These are phyloP conservation scores for Fraxinus velutina DNA, from an alignment of 305 asterid species.

Conservation along the genomic window DNA sequence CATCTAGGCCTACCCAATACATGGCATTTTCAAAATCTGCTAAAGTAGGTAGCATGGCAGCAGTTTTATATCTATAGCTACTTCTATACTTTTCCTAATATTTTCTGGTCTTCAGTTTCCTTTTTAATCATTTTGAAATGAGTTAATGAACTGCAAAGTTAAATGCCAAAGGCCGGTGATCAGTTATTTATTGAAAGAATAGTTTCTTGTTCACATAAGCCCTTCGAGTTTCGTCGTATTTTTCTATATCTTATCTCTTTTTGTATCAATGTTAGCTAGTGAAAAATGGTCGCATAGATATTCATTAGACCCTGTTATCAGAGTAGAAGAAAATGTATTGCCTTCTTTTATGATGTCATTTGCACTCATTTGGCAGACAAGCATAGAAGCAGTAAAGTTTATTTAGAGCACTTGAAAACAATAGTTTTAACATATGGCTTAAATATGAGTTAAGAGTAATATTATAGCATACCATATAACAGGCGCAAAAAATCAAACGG, in stretches of 20 bases:
- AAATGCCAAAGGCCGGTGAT: not conserved
- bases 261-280: not conserved
- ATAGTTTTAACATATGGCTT: not conserved
- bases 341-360: not conserved
- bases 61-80: not conserved
- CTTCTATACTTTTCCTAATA: not conserved
- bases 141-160: not conserved
- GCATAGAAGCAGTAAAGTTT: not conserved
- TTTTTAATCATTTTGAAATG: not conserved
- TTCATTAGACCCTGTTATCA: not conserved
- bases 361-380: not conserved
- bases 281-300: not conserved
- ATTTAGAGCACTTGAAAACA: not conserved
- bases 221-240: not conserved
- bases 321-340: not conserved
- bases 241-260: not conserved
- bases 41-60: not conserved
- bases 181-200: not conserved
- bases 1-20: not conserved
- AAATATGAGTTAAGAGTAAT: not conserved
- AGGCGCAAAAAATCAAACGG: slow-evolving; percentile 44
- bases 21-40: not conserved
- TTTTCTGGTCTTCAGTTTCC: not conserved
- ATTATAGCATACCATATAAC: slow-evolving; percentile 39
- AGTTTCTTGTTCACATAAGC: not conserved